A percentile compares a stretch with the other conserved stretches of the same genome.
Conservation (phyloP, 306 rosid species). For the Benincasa hispida region DNA sequence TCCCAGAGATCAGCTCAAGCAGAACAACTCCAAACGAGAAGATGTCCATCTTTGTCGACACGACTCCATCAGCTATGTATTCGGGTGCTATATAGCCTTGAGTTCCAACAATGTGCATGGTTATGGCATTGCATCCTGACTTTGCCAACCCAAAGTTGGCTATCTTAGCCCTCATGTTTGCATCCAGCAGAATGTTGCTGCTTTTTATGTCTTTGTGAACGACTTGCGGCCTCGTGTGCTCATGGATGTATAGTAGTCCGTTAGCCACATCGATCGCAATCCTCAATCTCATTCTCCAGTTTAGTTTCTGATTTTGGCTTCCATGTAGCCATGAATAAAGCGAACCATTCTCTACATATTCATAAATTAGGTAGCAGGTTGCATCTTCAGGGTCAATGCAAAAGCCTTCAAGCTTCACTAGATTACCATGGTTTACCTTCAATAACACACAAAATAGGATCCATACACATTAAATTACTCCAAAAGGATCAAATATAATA, state of each 20-base stretch:
- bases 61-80: slow-evolving; percentile 67
- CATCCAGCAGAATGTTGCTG: slow-evolving; percentile 78
- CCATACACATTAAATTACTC: too few species aligned
- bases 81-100: slow-evolving; percentile 95
- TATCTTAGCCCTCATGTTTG: slow-evolving; percentile 77
- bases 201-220: slow-evolving; percentile 94
- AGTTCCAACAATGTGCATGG: slow-evolving; percentile 95
- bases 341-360: slow-evolving; percentile 76
- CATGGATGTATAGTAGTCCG: slow-evolving; percentile 85
- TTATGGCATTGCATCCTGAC: slow-evolving; percentile 79
- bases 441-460: background rate
- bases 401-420: slow-evolving; percentile 90
- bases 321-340: slow-evolving; percentile 64
- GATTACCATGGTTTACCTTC: slow-evolving; percentile 93
- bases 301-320: slow-evolving; percentile 21
- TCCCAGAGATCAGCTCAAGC: slow-evolving; percentile 69
- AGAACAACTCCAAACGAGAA: slow-evolving; percentile 82
- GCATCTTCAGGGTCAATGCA: slow-evolving; percentile 65
- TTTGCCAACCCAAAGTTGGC: slow-evolving; percentile 90
- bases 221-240: slow-evolving; percentile 87
- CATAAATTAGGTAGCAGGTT: slow-evolving; percentile 70
- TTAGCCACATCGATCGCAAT: slow-evolving; percentile 76
- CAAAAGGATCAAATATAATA: background rate
- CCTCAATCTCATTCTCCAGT: slow-evolving; percentile 58
- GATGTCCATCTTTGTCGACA: slow-evolving; percentile 82